Conservation (phyloP, 352 stramenopile genomes). For the Blastocystis sp. region DNA sequence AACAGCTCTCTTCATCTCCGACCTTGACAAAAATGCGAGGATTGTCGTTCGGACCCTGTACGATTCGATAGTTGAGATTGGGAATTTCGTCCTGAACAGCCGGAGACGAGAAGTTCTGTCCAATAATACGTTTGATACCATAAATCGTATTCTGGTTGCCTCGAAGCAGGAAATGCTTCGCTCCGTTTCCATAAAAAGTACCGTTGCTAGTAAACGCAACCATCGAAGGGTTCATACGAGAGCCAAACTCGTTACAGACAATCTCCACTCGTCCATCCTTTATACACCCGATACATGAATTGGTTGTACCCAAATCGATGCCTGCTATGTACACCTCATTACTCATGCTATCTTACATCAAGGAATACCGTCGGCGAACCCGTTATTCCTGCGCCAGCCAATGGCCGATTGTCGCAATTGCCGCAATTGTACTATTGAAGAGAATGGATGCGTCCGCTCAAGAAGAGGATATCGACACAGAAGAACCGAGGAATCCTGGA, state of each 20-base stretch:
- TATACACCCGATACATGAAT: constrained; percentile 72
- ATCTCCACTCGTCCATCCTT: constrained; percentile 89
- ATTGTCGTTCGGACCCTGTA: not conserved
- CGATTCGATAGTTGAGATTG: not conserved
- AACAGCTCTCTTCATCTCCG: not conserved
- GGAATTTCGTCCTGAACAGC: not conserved
- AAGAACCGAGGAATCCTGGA: not conserved
- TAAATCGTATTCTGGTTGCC: constrained; percentile 74
- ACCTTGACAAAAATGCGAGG: constrained; percentile 9
- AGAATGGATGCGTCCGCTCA: too few species aligned
- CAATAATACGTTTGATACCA: constrained; percentile 27
- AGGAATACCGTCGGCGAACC: too few species aligned
- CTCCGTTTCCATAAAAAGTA: constrained; percentile 89
- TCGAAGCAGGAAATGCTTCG: constrained; percentile 96
- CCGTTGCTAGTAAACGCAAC: constrained; percentile 88
- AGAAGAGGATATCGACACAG: not conserved
- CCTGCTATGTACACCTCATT: constrained; percentile 70
- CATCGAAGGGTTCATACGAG: constrained; percentile 96
- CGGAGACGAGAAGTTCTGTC: not conserved
- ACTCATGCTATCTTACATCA: too few species aligned
- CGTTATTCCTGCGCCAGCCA: too few species aligned
- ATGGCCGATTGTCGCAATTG: too few species aligned
- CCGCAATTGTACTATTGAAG: too few species aligned
- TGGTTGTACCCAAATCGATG: constrained; percentile 49
- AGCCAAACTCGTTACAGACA: constrained; percentile 88